Conservation (phyloP, 2,329 filamentous ascomycete species). For the Anisogramma anomala region DNA sequence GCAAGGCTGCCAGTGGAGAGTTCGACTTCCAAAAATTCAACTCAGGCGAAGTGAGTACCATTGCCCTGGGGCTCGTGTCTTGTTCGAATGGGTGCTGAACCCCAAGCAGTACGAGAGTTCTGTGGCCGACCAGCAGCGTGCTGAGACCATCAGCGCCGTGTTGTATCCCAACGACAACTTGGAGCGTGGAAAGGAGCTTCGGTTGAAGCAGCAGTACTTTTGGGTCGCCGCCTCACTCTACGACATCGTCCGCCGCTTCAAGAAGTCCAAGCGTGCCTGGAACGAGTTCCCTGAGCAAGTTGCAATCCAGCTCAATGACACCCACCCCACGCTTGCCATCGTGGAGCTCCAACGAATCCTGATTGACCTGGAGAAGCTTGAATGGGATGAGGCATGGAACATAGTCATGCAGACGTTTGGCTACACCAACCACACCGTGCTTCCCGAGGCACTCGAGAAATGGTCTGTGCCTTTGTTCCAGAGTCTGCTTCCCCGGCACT, state of each 20-base stretch:
- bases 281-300: constrained; percentile 86
- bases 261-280: constrained; percentile 90
- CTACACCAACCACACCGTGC: constrained; percentile 97
- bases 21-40: constrained; percentile 99
- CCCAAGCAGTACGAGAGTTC: constrained; percentile 82
- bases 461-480: constrained; percentile 92
- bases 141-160: constrained; percentile 97
- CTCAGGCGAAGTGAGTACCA: constrained; percentile 47
- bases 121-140: constrained; percentile 92
- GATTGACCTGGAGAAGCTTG: constrained; percentile 76
- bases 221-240: constrained; percentile 96
- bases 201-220: constrained; percentile 98
- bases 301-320: constrained; percentile 96
- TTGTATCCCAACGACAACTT: constrained; percentile 97
- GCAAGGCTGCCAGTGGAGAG: constrained; percentile 91
- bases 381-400: constrained; percentile 86
- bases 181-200: constrained; percentile 90
- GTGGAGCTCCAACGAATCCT: constrained; percentile 92
- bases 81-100: not conserved
- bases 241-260: constrained; percentile 95
- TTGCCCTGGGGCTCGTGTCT: not conserved
- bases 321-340: constrained; percentile 90
- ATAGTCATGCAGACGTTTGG: constrained; percentile 73
- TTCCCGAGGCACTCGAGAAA: constrained; percentile 94
- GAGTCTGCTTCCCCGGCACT: constrained; percentile 81